Base-by-base conservation (phyloP, 805 yeast genomes). In the Metschnikowia continentalis region DNA sequence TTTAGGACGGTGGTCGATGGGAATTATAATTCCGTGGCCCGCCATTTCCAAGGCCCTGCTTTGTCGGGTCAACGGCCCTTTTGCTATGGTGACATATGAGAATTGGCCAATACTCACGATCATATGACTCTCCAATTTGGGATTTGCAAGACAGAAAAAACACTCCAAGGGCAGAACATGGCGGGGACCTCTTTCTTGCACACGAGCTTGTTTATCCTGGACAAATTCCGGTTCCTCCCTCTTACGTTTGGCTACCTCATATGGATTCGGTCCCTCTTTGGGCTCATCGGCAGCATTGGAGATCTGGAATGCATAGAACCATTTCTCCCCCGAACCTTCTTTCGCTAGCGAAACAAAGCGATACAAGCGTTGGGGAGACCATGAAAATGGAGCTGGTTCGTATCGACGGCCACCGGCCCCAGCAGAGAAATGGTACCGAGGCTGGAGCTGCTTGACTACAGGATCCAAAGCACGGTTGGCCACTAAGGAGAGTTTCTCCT, bases 131-230 rank as follows among this genome's bases (percentile, higher is more conserved):
- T 86, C 91, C 6, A 87, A 76, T 13, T 83, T 78, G 0, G 96
- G 87, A 60, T 88, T 89, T 1, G 92, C 81, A 17, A 90, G 75
- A 63, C 97, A 90, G 61, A 90, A 88, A 67, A 88, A 90, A 62
- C 97, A 90, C 41, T 72, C 68, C 13, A 71, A 73, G 0, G 92
- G 90, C 0, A 76, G 62, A 2, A 88, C 81, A 48, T 70, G 67
- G 56, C 36, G 36, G 11, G 26, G 20, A 10, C 32, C 22, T 17
- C 23, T 42, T 32, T 41, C 44, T 5, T 17, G 10, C 5, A 20
- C 17, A 5, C 37, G 37, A 4, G 46, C 39, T 33, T 33, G 37
- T 14, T 39, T 15, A 2, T 19, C 22, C 1, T 19, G 39, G 2
- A 20, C 45, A 6, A 41, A 43, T 3, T 3, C 35, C 6, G 44